Percentiles rank a stretch among this genome's conserved stretches.
Evolutionary conservation across 257 asterid genomes (phyloP).

Genomic region (Orobanche coerulescens): DNA sequence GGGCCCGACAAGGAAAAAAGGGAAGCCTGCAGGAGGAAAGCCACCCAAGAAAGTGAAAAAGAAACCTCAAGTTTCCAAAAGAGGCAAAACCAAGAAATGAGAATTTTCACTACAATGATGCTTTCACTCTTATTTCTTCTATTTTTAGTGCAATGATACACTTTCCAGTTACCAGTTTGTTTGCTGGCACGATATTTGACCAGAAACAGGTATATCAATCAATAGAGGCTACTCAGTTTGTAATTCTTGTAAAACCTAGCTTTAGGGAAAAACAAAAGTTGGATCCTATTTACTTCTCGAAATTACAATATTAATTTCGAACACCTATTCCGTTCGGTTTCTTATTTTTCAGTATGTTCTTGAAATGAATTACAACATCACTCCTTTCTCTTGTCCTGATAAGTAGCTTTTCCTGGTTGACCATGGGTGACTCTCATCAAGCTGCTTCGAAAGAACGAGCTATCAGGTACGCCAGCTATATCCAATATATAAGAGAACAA

Average conservation of each 20-base stretch:
- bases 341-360: constrained; percentile 13
- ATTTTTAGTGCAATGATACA: background rate
- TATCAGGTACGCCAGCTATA: constrained; percentile 17
- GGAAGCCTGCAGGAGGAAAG: constrained; percentile 59
- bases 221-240: constrained; percentile 15
- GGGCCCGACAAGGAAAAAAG: constrained; percentile 57
- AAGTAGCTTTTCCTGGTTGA: background rate
- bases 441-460: constrained; percentile 15
- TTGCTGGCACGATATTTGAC: constrained; percentile 8
- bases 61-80: constrained; percentile 62
- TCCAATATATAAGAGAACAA: constrained; percentile 20
- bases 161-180: constrained; percentile 1
- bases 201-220: constrained; percentile 11
- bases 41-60: constrained; percentile 56
- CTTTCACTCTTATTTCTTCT: constrained; percentile 1
- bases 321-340: background rate
- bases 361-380: background rate
- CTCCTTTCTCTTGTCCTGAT: constrained; percentile 5
- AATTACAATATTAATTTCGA: background rate
- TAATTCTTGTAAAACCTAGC: constrained; percentile 21
- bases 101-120: background rate
- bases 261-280: constrained; percentile 11
- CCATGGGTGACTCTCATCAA: background rate
- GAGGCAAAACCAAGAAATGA: constrained; percentile 69
- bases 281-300: background rate